phyloP scores from a whole-genome alignment of 192 early-diverging fungal genomes.

The Linnemannia exigua region DNA sequence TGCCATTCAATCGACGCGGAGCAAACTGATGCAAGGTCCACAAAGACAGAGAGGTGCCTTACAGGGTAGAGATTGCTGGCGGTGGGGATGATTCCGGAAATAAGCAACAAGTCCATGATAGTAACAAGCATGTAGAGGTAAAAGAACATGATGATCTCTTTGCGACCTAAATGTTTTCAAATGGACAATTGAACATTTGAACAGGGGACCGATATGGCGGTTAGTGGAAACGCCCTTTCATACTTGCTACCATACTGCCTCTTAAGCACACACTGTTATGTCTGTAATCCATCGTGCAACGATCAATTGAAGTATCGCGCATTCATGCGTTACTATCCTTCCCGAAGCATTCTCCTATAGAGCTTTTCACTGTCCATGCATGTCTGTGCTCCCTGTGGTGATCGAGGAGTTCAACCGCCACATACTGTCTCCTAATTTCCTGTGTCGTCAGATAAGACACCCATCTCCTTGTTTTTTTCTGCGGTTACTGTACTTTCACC shows the following conservation, averaged over 20 bases:
- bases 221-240: too few species aligned
- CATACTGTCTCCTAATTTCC: neutral
- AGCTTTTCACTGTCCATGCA: neutral
- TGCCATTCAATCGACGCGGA: neutral
- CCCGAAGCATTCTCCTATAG: neutral
- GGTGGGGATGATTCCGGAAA: constrained; percentile 85
- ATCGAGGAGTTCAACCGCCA: neutral
- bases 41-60: constrained; percentile 21
- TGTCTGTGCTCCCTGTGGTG: neutral
- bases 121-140: constrained; percentile 83
- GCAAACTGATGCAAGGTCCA: neutral
- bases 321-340: neutral
- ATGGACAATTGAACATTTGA: neutral
- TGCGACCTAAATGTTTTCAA: constrained; percentile 70
- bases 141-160: constrained; percentile 94
- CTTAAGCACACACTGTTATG: too few species aligned
- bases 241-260: too few species aligned
- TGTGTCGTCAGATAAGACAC: neutral
- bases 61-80: constrained; percentile 74
- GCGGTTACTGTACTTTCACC: neutral
- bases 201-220: too few species aligned
- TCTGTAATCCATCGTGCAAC: neutral
- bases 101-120: constrained; percentile 81
- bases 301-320: neutral
- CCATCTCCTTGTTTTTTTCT: neutral